Base-by-base conservation (phyloP, 2,329 filamentous ascomycete genomes). In the Colletotrichum acutatum region DNA sequence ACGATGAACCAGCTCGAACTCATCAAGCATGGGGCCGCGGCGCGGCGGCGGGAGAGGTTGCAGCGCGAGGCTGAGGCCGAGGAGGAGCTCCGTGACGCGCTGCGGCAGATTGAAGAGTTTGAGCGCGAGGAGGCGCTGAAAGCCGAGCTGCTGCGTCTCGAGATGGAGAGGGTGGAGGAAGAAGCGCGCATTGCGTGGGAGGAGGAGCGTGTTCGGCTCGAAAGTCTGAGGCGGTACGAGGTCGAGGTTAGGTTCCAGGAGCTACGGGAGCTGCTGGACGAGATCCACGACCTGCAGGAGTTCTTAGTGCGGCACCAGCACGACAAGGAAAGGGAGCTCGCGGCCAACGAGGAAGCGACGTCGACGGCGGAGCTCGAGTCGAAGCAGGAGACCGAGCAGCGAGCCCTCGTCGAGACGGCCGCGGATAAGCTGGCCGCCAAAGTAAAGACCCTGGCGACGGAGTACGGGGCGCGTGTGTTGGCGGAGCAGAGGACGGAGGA, bases 71-170 rank as follows among this genome's bases (percentile, higher is more conserved):
- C 77, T 37, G 74, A 68, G 56, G 84, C 80, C 65, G 80, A 80
- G 49, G 78, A 72, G 30, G 84, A 82, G 76, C 62, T 82, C 12
- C 77, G 77, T 14, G 80, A 83, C 53, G 81, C 82, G 4, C 66
- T 87, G 24, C 49, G 66, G 3, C 80, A 84, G 53, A 85, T 90
- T 4, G 87, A 83, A 57, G 86, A 86, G 61, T 85, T 86, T 68
- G 85, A 89, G 79, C 82, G 82, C 22, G 83, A 85, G 66, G 85
- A 88, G 76, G 83, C 82, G 0, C 80, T 79, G 58, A 84, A 83
- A 72, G 82, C 80, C 5, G 84, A 84, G 75, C 77, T 83, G 52
- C 77, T 82, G 37, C 81, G 81, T 2, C 80, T 82, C 49, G 83
- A 85, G 66, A 82, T 82, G 69, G 81, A 80, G 56, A 79, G 79